Percentiles rank a stretch among this genome's conserved stretches.
phyloP scores from a whole-genome alignment of 2,329 filamentous ascomycete species.

The Trichoderma harzianum region DNA sequence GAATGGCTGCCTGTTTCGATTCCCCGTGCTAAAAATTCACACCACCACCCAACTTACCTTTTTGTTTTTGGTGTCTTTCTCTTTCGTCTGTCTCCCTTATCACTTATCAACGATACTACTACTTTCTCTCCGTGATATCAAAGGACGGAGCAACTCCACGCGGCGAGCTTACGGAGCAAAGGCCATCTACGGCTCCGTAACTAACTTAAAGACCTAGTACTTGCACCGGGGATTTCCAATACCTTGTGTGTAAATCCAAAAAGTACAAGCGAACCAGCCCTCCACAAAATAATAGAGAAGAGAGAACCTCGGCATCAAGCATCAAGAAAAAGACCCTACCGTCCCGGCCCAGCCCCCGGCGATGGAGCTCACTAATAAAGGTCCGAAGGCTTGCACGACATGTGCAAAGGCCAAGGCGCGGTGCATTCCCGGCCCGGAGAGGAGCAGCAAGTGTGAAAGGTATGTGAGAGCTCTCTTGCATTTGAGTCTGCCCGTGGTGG shows the following conservation, averaged over 20 bases:
- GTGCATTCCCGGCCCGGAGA: slow-evolving; percentile 43
- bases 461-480: slow-evolving; percentile 26
- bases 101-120: not conserved
- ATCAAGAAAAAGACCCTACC: not conserved
- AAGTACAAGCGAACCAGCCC: not conserved
- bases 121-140: not conserved
- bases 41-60: not conserved
- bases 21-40: not conserved
- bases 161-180: not conserved
- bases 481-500: not conserved
- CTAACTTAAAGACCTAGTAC: not conserved
- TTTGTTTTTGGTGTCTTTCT: not conserved
- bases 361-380: slow-evolving; percentile 36
- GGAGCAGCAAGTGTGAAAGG: slow-evolving; percentile 46
- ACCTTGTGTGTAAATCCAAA: not conserved
- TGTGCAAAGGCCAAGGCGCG: slow-evolving; percentile 52
- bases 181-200: not conserved
- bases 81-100: not conserved
- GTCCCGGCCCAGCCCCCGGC: not conserved
- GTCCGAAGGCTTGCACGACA: slow-evolving; percentile 48
- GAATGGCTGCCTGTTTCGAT: not conserved
- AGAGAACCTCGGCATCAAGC: not conserved
- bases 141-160: not conserved
- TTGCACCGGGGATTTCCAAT: not conserved
- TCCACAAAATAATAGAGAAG: not conserved